Evolutionary conservation across 148 eudicot species (phyloP).

Genomic region (Salicornia ramosissima): DNA sequence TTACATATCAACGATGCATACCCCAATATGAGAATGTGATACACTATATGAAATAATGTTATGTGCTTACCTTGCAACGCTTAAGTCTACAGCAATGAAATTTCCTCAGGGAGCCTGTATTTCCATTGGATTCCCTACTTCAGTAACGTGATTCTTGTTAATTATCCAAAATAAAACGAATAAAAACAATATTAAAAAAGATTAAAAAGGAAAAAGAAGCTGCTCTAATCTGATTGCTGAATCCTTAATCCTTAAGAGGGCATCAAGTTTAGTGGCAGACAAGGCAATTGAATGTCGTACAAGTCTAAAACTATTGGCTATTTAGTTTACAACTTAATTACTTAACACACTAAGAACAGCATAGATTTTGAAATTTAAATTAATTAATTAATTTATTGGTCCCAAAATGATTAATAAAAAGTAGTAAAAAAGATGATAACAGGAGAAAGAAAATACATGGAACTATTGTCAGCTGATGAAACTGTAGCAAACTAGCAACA

Average conservation of each 20-base stretch:
- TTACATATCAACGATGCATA: no score
- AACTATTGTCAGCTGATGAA: not conserved
- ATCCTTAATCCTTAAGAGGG: conserved; percentile 6
- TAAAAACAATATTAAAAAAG: no score
- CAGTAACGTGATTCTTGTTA: not conserved
- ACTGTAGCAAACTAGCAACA: not conserved
- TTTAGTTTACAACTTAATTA: not conserved
- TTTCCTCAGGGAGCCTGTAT: no score
- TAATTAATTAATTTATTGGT: not conserved
- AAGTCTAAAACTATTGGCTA: conserved; percentile 9
- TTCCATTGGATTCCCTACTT: not conserved
- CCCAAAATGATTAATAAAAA: not conserved
- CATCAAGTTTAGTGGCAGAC: conserved; percentile 20
- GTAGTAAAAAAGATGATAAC: not conserved
- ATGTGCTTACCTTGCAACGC: no score
- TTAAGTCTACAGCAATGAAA: no score
- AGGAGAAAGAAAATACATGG: not conserved
- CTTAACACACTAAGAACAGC: no score
- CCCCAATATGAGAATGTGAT: no score
- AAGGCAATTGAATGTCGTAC: conserved; percentile 3
- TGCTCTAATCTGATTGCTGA: conserved; percentile 4
- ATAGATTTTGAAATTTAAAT: not conserved
- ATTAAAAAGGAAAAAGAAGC: not conserved
- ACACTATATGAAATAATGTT: no score
- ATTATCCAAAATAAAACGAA: not conserved